phyloP scores from a whole-genome alignment of 2,329 filamentous ascomycete species.

The Colletotrichum acutatum region DNA sequence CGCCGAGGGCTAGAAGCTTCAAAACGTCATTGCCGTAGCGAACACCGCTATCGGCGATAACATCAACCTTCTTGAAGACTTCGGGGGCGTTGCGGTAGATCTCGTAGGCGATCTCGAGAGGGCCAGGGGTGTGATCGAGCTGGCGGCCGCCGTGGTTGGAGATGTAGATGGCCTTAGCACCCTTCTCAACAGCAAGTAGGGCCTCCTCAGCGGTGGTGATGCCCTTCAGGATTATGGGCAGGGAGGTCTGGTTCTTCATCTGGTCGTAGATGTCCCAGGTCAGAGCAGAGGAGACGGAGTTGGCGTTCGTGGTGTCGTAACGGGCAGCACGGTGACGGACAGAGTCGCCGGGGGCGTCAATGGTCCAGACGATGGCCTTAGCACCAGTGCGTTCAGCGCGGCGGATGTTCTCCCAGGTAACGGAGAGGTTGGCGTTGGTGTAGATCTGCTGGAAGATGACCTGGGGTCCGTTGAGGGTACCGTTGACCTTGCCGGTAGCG shows the following conservation, averaged over 20 bases:
- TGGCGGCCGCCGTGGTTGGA: slow-evolving; percentile 56
- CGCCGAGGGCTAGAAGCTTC: slow-evolving; percentile 53
- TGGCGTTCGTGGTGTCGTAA: slow-evolving; percentile 37
- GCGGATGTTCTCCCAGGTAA: slow-evolving; percentile 46
- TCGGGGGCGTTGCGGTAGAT: slow-evolving; percentile 49
- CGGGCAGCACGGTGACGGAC: slow-evolving; percentile 39
- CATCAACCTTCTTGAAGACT: slow-evolving; percentile 48
- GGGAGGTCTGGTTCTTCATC: slow-evolving; percentile 45
- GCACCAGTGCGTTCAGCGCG: slow-evolving; percentile 47
- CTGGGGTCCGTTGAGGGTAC: slow-evolving; percentile 41
- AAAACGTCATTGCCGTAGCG: slow-evolving; percentile 51
- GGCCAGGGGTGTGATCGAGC: slow-evolving; percentile 49
- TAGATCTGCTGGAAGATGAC: slow-evolving; percentile 47
- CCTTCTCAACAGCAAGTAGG: slow-evolving; percentile 44
- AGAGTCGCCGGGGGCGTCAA: slow-evolving; percentile 43
- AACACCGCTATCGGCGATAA: slow-evolving; percentile 51
- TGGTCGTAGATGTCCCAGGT: slow-evolving; percentile 42
- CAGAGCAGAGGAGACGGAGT: slow-evolving; percentile 35
- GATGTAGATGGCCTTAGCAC: slow-evolving; percentile 50
- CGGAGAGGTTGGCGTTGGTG: slow-evolving; percentile 43
- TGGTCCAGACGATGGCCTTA: slow-evolving; percentile 52
- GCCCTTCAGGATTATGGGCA: slow-evolving; percentile 52
- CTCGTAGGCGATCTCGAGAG: slow-evolving; percentile 46
- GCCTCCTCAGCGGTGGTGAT: slow-evolving; percentile 52
- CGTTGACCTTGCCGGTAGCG: slow-evolving; percentile 40